Evolutionary conservation across 176 grass and related monocot genomes (phyloP).

Genomic region (Avena eriantha): DNA sequence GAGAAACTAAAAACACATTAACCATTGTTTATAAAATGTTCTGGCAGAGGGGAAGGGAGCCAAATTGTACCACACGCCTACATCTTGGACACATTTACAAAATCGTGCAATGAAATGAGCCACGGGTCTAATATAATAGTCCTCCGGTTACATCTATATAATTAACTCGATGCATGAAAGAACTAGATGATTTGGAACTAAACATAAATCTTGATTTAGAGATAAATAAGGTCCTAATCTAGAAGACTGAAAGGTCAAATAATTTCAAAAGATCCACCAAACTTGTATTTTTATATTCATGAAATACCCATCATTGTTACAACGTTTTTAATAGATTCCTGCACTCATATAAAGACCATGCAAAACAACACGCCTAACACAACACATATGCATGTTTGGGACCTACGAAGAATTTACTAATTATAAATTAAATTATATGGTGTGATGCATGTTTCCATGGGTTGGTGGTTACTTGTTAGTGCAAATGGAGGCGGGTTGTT

Average conservation of each 20-base stretch:
- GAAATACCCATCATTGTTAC: no score
- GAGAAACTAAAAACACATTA: no score
- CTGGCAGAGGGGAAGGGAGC: no score
- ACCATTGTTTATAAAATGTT: no score
- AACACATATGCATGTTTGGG: background rate
- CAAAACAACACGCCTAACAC: slow-evolving; percentile 4
- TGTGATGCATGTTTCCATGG: slow-evolving; percentile 20
- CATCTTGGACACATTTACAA: no score
- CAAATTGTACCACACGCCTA: no score
- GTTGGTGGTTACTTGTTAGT: background rate
- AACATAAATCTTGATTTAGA: background rate
- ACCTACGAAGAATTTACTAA: background rate
- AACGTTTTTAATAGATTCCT: background rate
- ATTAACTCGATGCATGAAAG: no score
- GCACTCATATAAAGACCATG: background rate
- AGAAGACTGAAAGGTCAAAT: no score
- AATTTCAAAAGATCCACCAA: background rate
- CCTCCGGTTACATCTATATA: no score
- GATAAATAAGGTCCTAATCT: background rate
- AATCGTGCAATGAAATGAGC: no score
- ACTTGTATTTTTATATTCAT: background rate
- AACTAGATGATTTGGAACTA: no score
- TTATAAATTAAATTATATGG: background rate
- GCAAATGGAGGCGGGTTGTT: background rate
- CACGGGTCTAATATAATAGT: no score